Conservation (phyloP, 108 stramenopile genomes). For the Skeletonema potamos region DNA sequence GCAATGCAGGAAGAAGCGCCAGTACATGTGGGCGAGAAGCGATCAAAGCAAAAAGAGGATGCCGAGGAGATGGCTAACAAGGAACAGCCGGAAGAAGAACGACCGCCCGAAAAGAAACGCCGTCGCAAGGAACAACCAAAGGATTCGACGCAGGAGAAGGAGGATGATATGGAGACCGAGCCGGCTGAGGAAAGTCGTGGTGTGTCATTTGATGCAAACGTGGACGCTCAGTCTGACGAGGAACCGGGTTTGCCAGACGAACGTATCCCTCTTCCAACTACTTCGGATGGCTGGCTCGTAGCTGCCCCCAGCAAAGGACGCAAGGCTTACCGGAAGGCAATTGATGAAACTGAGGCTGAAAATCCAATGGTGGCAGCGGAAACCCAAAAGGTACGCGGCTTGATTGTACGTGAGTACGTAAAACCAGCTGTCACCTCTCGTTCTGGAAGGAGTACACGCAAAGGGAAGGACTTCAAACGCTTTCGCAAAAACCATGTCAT, state of each 20-base stretch:
- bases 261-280: constrained; percentile 31
- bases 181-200: constrained; percentile 1
- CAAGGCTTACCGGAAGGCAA: constrained; percentile 39
- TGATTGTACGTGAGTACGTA: constrained; percentile 36
- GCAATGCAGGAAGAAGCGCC: constrained; percentile 1
- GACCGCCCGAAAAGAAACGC: constrained; percentile 10
- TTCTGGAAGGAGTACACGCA: not conserved
- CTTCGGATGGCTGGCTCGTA: constrained; percentile 46
- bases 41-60: not conserved
- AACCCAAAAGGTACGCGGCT: constrained; percentile 30
- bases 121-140: constrained; percentile 13
- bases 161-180: constrained; percentile 1
- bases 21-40: not conserved
- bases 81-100: not conserved
- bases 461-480: constrained; percentile 42
- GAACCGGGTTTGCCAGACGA: constrained; percentile 39
- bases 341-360: constrained; percentile 14
- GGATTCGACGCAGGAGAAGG: not conserved
- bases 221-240: constrained; percentile 20
- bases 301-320: constrained; percentile 42
- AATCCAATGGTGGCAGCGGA: constrained; percentile 26
- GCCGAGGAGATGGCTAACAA: not conserved
- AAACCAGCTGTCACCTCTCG: not conserved
- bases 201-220: not conserved
- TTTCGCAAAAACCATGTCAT: constrained; percentile 43